Evolutionary conservation across 345 rosid genomes (phyloP).

Genomic region (Combretum micranthum): DNA sequence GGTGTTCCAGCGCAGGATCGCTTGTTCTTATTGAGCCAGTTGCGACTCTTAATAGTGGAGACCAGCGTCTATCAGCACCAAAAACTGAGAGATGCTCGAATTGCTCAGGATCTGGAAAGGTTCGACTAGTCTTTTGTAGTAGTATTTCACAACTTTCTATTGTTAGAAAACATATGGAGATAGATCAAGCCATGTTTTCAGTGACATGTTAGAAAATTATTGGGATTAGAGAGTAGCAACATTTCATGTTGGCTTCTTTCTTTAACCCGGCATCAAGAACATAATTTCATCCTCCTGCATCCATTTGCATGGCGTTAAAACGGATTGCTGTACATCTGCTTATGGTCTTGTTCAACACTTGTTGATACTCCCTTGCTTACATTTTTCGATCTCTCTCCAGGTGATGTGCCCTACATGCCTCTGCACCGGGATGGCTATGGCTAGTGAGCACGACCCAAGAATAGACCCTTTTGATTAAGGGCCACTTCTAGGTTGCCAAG

Average conservation of each 20-base stretch:
- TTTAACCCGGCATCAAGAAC: too few species aligned
- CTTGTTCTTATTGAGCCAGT: constrained; percentile 64
- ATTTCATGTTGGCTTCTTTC: too few species aligned
- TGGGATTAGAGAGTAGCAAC: too few species aligned
- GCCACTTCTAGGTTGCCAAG: not conserved
- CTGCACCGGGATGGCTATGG: constrained; percentile 99
- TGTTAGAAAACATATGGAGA: not conserved
- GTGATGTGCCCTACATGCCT: constrained; percentile 99
- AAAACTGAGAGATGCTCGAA: constrained; percentile 85
- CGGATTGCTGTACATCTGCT: too few species aligned
- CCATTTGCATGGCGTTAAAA: too few species aligned
- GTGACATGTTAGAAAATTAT: too few species aligned
- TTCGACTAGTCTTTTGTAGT: constrained; percentile 10
- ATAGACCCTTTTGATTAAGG: constrained; percentile 85
- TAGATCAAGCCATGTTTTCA: too few species aligned
- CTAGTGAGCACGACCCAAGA: constrained; percentile 90
- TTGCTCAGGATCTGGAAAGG: constrained; percentile 98
- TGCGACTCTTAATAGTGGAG: constrained; percentile 42
- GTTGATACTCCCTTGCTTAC: not conserved
- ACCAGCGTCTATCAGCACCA: constrained; percentile 46
- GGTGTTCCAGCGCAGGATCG: constrained; percentile 82
- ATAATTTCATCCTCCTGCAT: too few species aligned
- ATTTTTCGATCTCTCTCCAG: constrained; percentile 21
- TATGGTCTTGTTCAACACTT: not conserved
- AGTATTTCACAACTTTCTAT: not conserved